Conservation (phyloP, 306 rosid genomes). For the Cicer judaicum region DNA sequence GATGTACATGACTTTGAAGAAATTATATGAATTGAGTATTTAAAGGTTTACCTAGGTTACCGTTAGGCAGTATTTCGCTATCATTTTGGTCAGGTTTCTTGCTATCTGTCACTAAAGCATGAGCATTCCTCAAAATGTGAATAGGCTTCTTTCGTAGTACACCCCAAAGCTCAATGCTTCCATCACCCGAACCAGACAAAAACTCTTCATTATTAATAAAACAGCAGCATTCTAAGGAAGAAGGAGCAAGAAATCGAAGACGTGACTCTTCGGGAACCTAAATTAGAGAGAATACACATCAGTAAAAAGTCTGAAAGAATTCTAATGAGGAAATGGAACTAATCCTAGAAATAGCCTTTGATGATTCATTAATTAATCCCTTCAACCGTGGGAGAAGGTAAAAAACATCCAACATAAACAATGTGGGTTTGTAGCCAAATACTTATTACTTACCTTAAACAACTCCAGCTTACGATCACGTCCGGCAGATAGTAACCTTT, state of each 20-base stretch:
- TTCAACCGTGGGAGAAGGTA: slow-evolving; percentile 18
- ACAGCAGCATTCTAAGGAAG: slow-evolving; percentile 87
- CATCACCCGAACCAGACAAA: slow-evolving; percentile 89
- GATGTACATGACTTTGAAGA: neutral
- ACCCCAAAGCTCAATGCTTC: slow-evolving; percentile 88
- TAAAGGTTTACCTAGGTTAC: slow-evolving; percentile 61
- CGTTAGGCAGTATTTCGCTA: slow-evolving; percentile 62
- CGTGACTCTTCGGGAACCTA: slow-evolving; percentile 98
- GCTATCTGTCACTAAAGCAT: slow-evolving; percentile 53
- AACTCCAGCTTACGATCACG: slow-evolving; percentile 93
- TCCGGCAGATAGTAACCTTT: slow-evolving; percentile 81
- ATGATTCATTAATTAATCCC: slow-evolving; percentile 8
- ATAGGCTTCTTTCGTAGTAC: slow-evolving; percentile 78
- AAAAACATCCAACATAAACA: slow-evolving; percentile 5
- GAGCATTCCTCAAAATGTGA: slow-evolving; percentile 81
- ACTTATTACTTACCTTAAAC: slow-evolving; percentile 68
- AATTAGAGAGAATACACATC: slow-evolving; percentile 43
- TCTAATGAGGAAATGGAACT: slow-evolving; percentile 9
- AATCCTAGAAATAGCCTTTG: slow-evolving; percentile 16
- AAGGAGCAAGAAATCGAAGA: slow-evolving; percentile 84
- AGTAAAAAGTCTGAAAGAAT: slow-evolving; percentile 17
- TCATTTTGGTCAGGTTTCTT: slow-evolving; percentile 53
- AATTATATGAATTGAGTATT: slow-evolving; percentile 9
- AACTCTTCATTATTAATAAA: slow-evolving; percentile 82
- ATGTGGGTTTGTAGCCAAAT: slow-evolving; percentile 15